A percentile compares a stretch with the other conserved stretches of the same genome.
These are phyloP conservation scores for Eudorina sp. DNA, from an alignment of 139 green algal species.

Conservation along the genomic window DNA sequence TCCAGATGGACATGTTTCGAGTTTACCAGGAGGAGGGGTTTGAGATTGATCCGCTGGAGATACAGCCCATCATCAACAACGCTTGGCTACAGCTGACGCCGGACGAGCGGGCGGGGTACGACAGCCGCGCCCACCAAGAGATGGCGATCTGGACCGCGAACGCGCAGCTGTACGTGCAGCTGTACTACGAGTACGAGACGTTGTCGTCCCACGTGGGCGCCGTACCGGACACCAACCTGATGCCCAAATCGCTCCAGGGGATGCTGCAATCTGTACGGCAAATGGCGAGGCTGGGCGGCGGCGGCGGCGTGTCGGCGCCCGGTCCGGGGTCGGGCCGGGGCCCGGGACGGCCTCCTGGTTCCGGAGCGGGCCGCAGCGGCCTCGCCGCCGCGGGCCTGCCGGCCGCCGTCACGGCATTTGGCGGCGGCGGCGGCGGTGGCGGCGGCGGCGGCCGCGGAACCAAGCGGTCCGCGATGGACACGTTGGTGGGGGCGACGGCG, in stretches of 20 bases:
- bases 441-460: background rate
- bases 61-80: conserved; percentile 44
- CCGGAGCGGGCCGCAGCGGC: background rate
- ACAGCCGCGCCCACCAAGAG: conserved; percentile 16
- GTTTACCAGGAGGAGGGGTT: conserved; percentile 52
- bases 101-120: conserved; percentile 47
- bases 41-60: conserved; percentile 31
- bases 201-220: background rate
- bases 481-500: conserved; percentile 12
- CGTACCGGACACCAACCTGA: background rate
- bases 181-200: conserved; percentile 42
- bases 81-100: conserved; percentile 48
- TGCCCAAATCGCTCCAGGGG: conserved; percentile 18
- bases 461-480: conserved; percentile 1
- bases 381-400: background rate
- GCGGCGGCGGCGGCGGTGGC: background rate
- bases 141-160: background rate
- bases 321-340: background rate
- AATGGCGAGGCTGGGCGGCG: background rate
- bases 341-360: background rate
- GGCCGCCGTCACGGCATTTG: background rate
- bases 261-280: conserved; percentile 26
- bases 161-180: conserved; percentile 16
- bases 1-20: conserved; percentile 42
- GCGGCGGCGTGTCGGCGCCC: background rate